phyloP scores from a whole-genome alignment of 2,329 filamentous ascomycete species.

The Penicillium frequentans region DNA sequence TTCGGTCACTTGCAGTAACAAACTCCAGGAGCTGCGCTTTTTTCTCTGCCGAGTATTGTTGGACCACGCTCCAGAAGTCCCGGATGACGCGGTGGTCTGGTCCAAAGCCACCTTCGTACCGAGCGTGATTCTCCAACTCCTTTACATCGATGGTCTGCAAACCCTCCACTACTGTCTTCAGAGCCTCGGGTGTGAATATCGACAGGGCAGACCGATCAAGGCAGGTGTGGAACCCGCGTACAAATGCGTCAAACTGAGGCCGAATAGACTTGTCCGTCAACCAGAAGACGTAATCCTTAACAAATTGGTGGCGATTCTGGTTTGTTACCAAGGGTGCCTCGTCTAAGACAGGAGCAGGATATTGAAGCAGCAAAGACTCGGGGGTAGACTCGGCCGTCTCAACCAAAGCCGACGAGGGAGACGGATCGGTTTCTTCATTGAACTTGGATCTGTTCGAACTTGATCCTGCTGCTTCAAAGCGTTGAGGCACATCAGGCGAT shows the following conservation, averaged over 20 bases:
- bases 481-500: constrained; percentile 25
- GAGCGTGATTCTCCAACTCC: constrained; percentile 68
- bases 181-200: constrained; percentile 67
- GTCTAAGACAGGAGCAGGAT: constrained; percentile 32
- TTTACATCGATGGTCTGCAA: constrained; percentile 74
- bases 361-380: constrained; percentile 24
- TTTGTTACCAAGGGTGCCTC: constrained; percentile 76
- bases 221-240: constrained; percentile 75
- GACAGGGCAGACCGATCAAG: constrained; percentile 68
- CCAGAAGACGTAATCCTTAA: constrained; percentile 82
- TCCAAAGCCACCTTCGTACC: constrained; percentile 79
- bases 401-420: constrained; percentile 10
- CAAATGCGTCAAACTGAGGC: constrained; percentile 78
- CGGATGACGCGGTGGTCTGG: constrained; percentile 66
- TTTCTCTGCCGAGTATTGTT: constrained; percentile 63
- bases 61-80: constrained; percentile 82
- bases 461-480: constrained; percentile 14
- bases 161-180: constrained; percentile 82
- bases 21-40: constrained; percentile 82
- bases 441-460: constrained; percentile 25
- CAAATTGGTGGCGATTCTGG: constrained; percentile 73
- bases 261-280: constrained; percentile 75
- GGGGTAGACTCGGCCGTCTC: constrained; percentile 24
- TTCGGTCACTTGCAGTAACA: constrained; percentile 86
- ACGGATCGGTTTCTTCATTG: constrained; percentile 16